Conservation (phyloP, 164 flowering plant species). For the Magnolia sinica region DNA sequence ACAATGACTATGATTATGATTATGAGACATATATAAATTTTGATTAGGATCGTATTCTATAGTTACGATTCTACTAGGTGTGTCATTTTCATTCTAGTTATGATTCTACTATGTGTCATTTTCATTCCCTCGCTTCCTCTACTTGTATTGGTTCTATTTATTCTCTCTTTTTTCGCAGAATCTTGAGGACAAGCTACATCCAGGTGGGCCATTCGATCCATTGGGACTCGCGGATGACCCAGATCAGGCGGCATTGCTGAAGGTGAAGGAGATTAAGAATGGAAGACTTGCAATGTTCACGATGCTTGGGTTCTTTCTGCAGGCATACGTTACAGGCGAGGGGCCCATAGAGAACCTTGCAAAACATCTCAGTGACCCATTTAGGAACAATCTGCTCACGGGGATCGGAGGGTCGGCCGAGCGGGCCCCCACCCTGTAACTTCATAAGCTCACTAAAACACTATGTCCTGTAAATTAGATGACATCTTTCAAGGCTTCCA, state of each 20-base stretch:
- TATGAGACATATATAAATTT: no score
- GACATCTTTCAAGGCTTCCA: background rate
- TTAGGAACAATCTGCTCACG: slow-evolving; percentile 98
- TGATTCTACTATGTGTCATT: no score
- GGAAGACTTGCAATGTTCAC: slow-evolving; percentile 97
- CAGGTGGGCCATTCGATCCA: slow-evolving; percentile 95
- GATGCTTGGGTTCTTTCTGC: slow-evolving; percentile 93
- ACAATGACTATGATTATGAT: no score
- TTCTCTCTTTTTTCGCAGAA: slow-evolving; percentile 29
- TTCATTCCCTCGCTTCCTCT: no score
- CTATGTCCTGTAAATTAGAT: slow-evolving; percentile 11
- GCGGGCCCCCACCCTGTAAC: slow-evolving; percentile 72
- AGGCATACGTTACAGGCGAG: slow-evolving; percentile 95
- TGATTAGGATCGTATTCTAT: no score
- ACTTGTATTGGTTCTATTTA: no score
- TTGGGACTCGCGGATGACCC: slow-evolving; percentile 85
- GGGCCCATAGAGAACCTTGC: slow-evolving; percentile 96
- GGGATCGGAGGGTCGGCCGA: slow-evolving; percentile 70
- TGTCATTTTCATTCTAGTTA: no score
- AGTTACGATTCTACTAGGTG: no score
- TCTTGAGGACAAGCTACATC: slow-evolving; percentile 90
- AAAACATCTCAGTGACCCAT: slow-evolving; percentile 88
- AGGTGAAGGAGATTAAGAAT: slow-evolving; percentile 98
- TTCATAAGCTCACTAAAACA: background rate
- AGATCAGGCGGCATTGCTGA: slow-evolving; percentile 79